Evolutionary conservation across 2,329 filamentous ascomycete genomes (phyloP), one percentile per base, ranked within the genome.

Genomic region (Coniella vitis): DNA sequence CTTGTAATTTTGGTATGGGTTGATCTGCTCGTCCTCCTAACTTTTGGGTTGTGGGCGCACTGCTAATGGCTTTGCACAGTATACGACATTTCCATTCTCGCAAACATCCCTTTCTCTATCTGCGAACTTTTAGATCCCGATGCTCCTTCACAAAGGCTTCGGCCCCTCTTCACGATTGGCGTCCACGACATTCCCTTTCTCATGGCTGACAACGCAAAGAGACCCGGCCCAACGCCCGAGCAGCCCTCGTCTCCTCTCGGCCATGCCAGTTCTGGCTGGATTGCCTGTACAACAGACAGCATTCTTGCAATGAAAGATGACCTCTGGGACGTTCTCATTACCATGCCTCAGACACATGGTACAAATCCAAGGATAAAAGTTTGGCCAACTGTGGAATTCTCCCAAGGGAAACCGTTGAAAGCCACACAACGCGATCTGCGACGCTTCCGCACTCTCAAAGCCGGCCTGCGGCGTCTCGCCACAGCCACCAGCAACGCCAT

Each of bases 201-300:
- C 4, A 74, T 83, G 56, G 73, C 81, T 48, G 76, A 86, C 54
- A 74, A 74, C 20, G 68, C 69, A 41, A 71, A 69, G 61, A 64
- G 60, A 54, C 61, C 34, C 38, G 65, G 55, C 39, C 32, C 45
- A 42, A 52, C 52, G 7, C 37, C 40, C 45, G 22, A 51, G 29
- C 51, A 53, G 29, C 36, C 32, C 5, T 34, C 45, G 2, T 48
- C 52, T 36, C 17, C 66, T 14, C 65, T 68, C 32, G 75, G 73
- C 20, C 74, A 79, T 37, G 63, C 68, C 20, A 74, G 74, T 29
- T 69, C 76, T 13, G 87, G 90, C 35, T 98, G 90, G 90, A 84
- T 95, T 51, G 93, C 91, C 12, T 96, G 90, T 65, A 96, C 91
- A 3, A 97, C 91, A 2, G 93, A 98, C 68, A 91, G 87, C 61